A percentile compares a stretch with the other conserved stretches of the same genome.
Conservation (phyloP, 805 yeast species). For the Cyberlindnera nakhonratchasimensis region DNA sequence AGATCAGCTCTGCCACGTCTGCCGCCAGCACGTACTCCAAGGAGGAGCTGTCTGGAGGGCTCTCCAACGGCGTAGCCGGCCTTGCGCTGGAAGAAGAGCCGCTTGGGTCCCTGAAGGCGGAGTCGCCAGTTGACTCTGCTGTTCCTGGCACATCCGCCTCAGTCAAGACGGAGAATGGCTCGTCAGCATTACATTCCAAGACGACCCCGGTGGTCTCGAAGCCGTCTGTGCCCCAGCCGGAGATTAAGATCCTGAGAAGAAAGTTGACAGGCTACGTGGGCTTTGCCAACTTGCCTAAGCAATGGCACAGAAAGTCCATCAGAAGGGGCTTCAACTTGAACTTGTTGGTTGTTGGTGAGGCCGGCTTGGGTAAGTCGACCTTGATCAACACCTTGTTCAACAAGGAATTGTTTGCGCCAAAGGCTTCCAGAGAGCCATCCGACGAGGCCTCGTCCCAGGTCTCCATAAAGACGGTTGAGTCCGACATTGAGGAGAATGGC, state of each 20-base stretch:
- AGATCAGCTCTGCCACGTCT: conserved; percentile 2
- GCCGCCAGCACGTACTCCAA: conserved; percentile 1
- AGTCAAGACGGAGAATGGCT: conserved; percentile 9
- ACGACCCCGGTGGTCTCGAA: conserved; percentile 5
- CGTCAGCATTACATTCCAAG: conserved; percentile 5
- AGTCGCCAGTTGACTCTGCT: neutral
- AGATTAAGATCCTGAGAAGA: conserved; percentile 65
- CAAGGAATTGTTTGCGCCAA: conserved; percentile 49
- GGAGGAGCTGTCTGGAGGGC: neutral
- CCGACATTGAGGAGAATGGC: conserved; percentile 89
- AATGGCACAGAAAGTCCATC: conserved; percentile 94
- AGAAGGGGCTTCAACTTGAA: conserved; percentile 88
- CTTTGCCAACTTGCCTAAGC: conserved; percentile 95
- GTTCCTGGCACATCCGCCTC: neutral
- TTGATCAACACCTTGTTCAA: conserved; percentile 87
- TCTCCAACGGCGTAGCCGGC: conserved; percentile 1
- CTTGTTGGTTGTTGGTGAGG: conserved; percentile 85
- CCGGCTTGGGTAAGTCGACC: conserved; percentile 91
- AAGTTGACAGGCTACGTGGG: conserved; percentile 93
- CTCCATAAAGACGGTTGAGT: conserved; percentile 54
- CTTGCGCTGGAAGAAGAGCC: neutral
- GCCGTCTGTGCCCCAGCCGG: conserved; percentile 32
- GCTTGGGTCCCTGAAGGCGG: neutral
- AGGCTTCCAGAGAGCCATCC: conserved; percentile 37
- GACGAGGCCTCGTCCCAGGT: conserved; percentile 46